A percentile compares a stretch with the other conserved stretches of the same genome.
Evolutionary conservation across 179 eudicot genomes (phyloP).

Genomic region (Dionaea muscipula): DNA sequence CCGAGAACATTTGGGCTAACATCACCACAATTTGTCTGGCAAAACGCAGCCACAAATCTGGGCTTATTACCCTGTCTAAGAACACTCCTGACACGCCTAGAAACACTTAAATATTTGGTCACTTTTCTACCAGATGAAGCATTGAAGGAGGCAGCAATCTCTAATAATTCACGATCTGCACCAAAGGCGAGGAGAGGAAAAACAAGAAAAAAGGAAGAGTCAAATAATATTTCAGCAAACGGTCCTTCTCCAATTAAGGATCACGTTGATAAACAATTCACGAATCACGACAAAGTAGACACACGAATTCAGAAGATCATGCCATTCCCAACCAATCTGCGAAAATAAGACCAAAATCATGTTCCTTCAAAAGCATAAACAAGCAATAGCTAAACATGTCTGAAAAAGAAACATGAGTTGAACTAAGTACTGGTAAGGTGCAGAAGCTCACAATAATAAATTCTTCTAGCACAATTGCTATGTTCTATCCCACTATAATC

Average conservation of each 20-base stretch:
- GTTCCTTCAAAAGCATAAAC: too few species aligned
- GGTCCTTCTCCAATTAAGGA: neutral
- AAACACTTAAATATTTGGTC: constrained; percentile 51
- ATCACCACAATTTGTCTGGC: constrained; percentile 93
- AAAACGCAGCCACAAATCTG: constrained; percentile 80
- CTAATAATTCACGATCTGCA: constrained; percentile 66
- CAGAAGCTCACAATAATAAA: too few species aligned
- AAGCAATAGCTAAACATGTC: too few species aligned
- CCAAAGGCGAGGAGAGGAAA: neutral
- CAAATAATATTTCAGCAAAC: neutral
- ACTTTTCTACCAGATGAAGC: constrained; percentile 61
- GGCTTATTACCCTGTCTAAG: constrained; percentile 68
- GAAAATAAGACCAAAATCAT: too few species aligned
- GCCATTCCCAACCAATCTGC: neutral
- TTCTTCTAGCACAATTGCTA: too few species aligned
- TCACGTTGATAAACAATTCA: neutral
- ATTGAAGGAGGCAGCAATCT: constrained; percentile 66
- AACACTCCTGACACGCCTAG: constrained; percentile 69
- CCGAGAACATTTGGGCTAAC: constrained; percentile 96
- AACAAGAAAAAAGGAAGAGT: neutral
- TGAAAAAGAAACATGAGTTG: too few species aligned
- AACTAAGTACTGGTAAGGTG: too few species aligned
- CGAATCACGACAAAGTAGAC: neutral
- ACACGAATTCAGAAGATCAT: neutral
- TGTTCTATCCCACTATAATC: too few species aligned